These are phyloP conservation scores for Cucumis melo DNA, from an alignment of 306 rosid species.

Conservation along the genomic window DNA sequence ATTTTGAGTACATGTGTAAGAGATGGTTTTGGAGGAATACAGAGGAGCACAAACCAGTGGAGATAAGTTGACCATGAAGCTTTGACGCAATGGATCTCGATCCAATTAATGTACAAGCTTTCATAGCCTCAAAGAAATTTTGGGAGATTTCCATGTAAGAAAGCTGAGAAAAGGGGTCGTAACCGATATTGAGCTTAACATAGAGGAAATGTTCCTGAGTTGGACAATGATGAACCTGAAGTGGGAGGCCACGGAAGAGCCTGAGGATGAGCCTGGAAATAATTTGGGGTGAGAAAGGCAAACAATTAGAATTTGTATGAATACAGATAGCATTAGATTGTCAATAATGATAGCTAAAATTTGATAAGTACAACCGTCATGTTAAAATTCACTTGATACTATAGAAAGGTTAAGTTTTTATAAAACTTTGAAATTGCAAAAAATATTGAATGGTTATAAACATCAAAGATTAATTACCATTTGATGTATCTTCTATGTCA, in stretches of 20 bases:
- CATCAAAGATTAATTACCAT: not conserved
- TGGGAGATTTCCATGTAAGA: constrained; percentile 46
- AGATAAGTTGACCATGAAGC: constrained; percentile 45
- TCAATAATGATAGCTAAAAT: not conserved
- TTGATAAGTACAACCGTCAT: not conserved
- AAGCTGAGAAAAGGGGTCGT: constrained; percentile 3
- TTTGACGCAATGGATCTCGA: constrained; percentile 26
- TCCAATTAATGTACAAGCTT: constrained; percentile 22
- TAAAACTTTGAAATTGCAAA: not conserved
- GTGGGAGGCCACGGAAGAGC: not conserved
- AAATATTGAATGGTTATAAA: not conserved
- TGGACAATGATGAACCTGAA: not conserved
- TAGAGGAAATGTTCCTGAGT: not conserved
- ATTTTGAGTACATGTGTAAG: constrained; percentile 38
- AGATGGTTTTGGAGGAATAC: constrained; percentile 48
- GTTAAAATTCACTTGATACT: not conserved
- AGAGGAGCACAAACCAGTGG: constrained; percentile 36
- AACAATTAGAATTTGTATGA: not conserved
- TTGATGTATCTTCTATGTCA: not conserved
- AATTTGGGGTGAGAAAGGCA: not conserved
- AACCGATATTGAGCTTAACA: constrained; percentile 3
- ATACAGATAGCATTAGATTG: not conserved
- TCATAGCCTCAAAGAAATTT: constrained; percentile 39
- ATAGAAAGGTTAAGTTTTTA: not conserved
- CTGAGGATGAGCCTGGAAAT: not conserved